Evolutionary conservation across 108 stramenopile genomes (phyloP).

Genomic region (Nitzschia sp.): DNA sequence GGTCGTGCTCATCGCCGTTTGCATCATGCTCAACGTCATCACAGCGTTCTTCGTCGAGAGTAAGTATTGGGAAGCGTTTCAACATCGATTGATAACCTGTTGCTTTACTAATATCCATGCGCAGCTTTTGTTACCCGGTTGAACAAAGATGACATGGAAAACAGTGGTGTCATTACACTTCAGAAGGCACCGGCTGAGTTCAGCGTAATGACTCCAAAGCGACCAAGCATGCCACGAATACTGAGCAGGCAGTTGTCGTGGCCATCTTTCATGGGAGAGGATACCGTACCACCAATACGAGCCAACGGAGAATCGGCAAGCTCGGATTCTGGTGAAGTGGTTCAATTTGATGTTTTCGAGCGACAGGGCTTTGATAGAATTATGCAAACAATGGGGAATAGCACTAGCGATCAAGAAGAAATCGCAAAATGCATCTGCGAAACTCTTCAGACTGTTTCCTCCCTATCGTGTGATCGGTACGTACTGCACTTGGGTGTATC

Average conservation of each 20-base stretch:
- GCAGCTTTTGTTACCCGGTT: constrained; percentile 44
- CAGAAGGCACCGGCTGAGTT: constrained; percentile 8
- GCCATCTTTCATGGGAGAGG: constrained; percentile 5
- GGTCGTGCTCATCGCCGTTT: constrained; percentile 42
- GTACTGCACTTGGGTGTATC: no score
- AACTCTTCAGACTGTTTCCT: constrained; percentile 29
- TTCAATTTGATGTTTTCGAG: constrained; percentile 48
- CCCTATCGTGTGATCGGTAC: constrained; percentile 1
- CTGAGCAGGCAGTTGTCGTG: not conserved
- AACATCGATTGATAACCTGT: no score
- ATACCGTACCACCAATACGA: not conserved
- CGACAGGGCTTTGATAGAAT: constrained; percentile 51
- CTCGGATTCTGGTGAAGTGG: constrained; percentile 22
- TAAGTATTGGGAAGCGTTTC: constrained; percentile 13
- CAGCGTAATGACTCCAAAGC: not conserved
- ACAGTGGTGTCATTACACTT: constrained; percentile 4
- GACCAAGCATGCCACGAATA: not conserved
- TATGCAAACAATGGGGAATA: constrained; percentile 38
- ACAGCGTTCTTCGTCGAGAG: constrained; percentile 64
- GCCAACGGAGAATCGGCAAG: not conserved
- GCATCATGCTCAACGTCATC: constrained; percentile 52
- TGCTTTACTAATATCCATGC: no score
- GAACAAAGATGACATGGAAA: constrained; percentile 25
- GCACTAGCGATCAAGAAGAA: constrained; percentile 24
- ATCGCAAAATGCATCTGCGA: constrained; percentile 29